Evolutionary conservation across 345 rosid species (phyloP).

Genomic region (Linum trigynum): DNA sequence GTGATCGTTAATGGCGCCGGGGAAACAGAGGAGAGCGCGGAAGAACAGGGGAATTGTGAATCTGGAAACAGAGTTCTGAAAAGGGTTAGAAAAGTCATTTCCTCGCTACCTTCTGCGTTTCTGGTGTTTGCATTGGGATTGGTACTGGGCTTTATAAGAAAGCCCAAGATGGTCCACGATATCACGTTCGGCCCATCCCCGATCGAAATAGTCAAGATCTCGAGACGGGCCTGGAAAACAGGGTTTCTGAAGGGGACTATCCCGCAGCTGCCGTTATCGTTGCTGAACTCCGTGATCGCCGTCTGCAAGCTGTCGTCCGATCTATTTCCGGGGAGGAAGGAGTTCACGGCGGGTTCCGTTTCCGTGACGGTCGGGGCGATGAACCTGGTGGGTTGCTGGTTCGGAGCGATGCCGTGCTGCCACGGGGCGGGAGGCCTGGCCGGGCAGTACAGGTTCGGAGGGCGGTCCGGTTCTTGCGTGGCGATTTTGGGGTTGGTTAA

Average conservation of each 20-base stretch:
- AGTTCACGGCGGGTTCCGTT: conserved; percentile 57
- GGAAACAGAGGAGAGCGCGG: conserved; percentile 26
- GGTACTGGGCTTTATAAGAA: conserved; percentile 49
- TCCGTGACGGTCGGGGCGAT: conserved; percentile 62
- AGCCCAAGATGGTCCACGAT: conserved; percentile 35
- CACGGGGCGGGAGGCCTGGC: conserved; percentile 90
- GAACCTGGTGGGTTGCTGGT: conserved; percentile 87
- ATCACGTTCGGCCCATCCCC: conserved; percentile 57
- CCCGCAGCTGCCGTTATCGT: conserved; percentile 71
- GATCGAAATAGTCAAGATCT: conserved; percentile 35
- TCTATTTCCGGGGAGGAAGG: conserved; percentile 55
- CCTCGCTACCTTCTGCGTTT: conserved; percentile 60
- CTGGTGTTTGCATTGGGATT: conserved; percentile 62
- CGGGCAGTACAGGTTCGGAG: conserved; percentile 83
- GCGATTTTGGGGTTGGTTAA: conserved; percentile 61
- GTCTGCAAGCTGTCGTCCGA: conserved; percentile 72
- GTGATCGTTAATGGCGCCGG: conserved; percentile 55
- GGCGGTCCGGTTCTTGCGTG: conserved; percentile 80
- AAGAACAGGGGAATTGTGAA: conserved; percentile 7
- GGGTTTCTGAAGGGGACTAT: conserved; percentile 75
- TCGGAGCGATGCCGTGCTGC: conserved; percentile 85
- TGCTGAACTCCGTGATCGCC: conserved; percentile 75
- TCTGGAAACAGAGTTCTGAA: neutral
- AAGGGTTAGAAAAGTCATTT: conserved; percentile 27
- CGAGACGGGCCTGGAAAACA: conserved; percentile 53